Evolutionary conservation across 208 protist genomes (phyloP).

Genomic region (Trypanosoma lewisi): DNA sequence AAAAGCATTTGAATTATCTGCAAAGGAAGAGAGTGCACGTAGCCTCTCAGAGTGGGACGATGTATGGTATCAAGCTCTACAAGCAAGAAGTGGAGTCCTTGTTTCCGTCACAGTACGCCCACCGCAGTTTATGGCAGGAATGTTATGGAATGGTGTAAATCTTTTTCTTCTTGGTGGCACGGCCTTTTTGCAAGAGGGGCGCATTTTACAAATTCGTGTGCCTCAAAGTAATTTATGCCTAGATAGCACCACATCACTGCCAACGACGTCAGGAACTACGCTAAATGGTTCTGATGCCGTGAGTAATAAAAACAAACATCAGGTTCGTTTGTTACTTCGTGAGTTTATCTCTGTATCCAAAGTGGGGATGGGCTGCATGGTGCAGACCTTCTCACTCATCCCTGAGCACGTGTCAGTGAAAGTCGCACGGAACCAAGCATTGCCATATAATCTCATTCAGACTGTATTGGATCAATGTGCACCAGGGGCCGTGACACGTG

Average conservation of each 20-base stretch:
- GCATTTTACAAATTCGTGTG: conserved; percentile 39
- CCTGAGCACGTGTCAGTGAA: conserved; percentile 28
- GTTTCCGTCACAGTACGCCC: conserved; percentile 50
- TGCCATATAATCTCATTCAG: conserved; percentile 33
- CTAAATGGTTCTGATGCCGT: neutral
- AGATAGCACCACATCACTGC: neutral
- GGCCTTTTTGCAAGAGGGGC: conserved; percentile 68
- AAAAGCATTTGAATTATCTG: neutral
- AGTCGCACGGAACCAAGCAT: conserved; percentile 34
- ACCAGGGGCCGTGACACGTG: conserved; percentile 41
- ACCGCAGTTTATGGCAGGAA: conserved; percentile 48
- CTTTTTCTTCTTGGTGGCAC: conserved; percentile 62
- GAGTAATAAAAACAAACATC: conserved; percentile 1
- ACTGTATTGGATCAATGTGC: conserved; percentile 25
- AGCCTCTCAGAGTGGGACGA: conserved; percentile 22
- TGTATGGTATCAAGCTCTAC: conserved; percentile 2
- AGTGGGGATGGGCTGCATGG: conserved; percentile 34
- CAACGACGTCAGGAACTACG: neutral
- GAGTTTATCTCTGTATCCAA: conserved; percentile 65
- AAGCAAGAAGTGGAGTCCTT: conserved; percentile 13
- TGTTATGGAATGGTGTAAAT: conserved; percentile 59
- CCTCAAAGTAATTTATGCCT: neutral
- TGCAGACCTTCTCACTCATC: conserved; percentile 76
- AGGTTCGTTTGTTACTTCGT: conserved; percentile 44
- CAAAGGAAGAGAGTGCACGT: conserved; percentile 10